Conservation (phyloP, 2,329 filamentous ascomycete species). For the Microdochium paspali region DNA sequence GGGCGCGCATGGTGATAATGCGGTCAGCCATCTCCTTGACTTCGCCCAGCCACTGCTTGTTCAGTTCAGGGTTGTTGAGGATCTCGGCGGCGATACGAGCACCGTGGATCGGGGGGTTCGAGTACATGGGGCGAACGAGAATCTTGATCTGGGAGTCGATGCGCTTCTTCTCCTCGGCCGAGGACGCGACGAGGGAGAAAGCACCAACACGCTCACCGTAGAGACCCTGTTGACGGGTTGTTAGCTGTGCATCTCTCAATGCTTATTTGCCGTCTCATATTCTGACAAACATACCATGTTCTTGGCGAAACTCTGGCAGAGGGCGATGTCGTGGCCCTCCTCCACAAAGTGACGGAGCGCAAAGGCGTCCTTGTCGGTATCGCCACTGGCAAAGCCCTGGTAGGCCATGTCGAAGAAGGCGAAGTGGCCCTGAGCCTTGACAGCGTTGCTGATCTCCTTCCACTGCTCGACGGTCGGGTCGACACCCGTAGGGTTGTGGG, state of each 20-base stretch:
- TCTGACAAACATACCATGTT: constrained; percentile 68
- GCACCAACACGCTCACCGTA: constrained; percentile 97
- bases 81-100: constrained; percentile 90
- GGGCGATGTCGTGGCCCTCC: constrained; percentile 79
- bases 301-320: constrained; percentile 95
- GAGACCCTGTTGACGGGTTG: constrained; percentile 53
- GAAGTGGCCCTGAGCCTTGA: constrained; percentile 82
- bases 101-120: constrained; percentile 94
- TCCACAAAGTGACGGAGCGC: constrained; percentile 88
- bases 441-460: constrained; percentile 77
- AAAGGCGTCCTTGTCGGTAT: constrained; percentile 88
- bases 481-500: constrained; percentile 95
- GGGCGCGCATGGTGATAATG: constrained; percentile 95
- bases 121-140: constrained; percentile 92
- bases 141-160: constrained; percentile 98
- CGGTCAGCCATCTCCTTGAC: constrained; percentile 99
- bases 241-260: neutral
- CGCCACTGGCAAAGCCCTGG: constrained; percentile 91
- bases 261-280: neutral
- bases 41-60: constrained; percentile 91
- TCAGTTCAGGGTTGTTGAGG: constrained; percentile 73
- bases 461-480: constrained; percentile 90
- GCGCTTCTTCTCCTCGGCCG: constrained; percentile 85
- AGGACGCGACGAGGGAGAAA: constrained; percentile 83
- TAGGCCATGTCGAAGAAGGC: constrained; percentile 99